phyloP scores from a whole-genome alignment of 352 stramenopile genomes.

The Phytophthora syringae region DNA sequence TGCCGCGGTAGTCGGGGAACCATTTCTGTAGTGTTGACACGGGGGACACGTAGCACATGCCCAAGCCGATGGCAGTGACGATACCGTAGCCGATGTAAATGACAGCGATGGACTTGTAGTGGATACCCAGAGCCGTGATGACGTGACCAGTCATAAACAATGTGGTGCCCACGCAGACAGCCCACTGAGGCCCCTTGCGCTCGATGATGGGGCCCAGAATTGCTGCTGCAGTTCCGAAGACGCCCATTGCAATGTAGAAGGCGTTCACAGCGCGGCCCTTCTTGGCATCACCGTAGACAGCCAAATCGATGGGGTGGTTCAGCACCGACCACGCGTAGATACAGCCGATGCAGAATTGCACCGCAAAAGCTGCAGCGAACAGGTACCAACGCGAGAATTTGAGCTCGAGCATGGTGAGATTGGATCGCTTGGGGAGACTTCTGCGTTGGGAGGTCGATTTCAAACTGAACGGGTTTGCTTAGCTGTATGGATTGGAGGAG shows the following conservation, averaged over 20 bases:
- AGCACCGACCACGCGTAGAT: conserved; percentile 80
- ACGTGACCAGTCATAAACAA: conserved; percentile 62
- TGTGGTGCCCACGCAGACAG: conserved; percentile 50
- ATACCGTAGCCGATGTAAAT: conserved; percentile 79
- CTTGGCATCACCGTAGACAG: conserved; percentile 55
- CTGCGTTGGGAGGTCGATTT: conserved; percentile 4
- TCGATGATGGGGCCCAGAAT: conserved; percentile 68
- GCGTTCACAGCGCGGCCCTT: conserved; percentile 63
- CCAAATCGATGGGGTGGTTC: conserved; percentile 67
- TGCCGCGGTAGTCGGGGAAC: conserved; percentile 79
- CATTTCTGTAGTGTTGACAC: conserved; percentile 74
- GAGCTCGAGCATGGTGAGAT: conserved; percentile 29
- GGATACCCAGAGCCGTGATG: conserved; percentile 55
- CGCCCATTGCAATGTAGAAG: conserved; percentile 73
- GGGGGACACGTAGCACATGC: conserved; percentile 72
- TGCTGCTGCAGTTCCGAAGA: conserved; percentile 63
- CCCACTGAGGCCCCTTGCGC: conserved; percentile 51
- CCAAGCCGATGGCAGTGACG: conserved; percentile 64
- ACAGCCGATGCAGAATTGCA: conserved; percentile 74
- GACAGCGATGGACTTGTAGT: conserved; percentile 58
- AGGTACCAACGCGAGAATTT: conserved; percentile 75
- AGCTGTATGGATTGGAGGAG: not conserved
- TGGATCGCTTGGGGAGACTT: conserved; percentile 8
- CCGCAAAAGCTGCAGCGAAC: conserved; percentile 64
- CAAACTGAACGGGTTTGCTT: conserved; percentile 15